Evolutionary conservation across 768 basidiomycete genomes (phyloP).

Genomic region (Crassisporium funariophilum): DNA sequence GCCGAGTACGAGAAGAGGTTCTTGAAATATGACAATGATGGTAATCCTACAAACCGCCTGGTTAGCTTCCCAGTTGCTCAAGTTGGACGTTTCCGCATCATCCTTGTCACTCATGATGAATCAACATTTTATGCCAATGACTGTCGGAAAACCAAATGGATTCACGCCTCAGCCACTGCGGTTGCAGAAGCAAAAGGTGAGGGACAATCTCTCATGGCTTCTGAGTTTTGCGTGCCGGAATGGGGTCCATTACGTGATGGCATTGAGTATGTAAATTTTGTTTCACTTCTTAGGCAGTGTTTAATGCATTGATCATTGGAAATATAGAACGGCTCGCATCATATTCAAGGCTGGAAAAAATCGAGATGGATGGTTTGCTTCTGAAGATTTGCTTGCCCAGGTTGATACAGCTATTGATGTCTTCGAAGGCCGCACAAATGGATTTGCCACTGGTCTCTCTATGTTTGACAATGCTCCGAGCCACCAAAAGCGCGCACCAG

Average conservation of each 20-base stretch:
- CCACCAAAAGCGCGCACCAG: constrained; percentile 20
- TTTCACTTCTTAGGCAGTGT: neutral
- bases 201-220: constrained; percentile 35
- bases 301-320: neutral
- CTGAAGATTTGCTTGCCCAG: constrained; percentile 25
- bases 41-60: constrained; percentile 11
- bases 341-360: constrained; percentile 31
- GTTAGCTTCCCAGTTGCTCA: constrained; percentile 17
- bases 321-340: constrained; percentile 5
- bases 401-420: constrained; percentile 31
- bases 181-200: constrained; percentile 31
- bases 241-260: constrained; percentile 27
- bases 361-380: constrained; percentile 32
- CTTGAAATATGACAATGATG: constrained; percentile 26
- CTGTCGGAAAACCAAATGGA: constrained; percentile 26
- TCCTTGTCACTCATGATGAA: constrained; percentile 33
- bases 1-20: constrained; percentile 24
- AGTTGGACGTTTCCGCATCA: constrained; percentile 10
- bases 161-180: constrained; percentile 19
- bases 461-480: constrained; percentile 26
- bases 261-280: constrained; percentile 20
- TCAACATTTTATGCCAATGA: constrained; percentile 39
- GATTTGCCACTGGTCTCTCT: constrained; percentile 25
- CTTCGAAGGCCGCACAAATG: constrained; percentile 28
- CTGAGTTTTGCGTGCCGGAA: constrained; percentile 35